These are phyloP conservation scores for Vitis hybrid DNA, from an alignment of 177 flowering plant genomes.

Conservation along the genomic window DNA sequence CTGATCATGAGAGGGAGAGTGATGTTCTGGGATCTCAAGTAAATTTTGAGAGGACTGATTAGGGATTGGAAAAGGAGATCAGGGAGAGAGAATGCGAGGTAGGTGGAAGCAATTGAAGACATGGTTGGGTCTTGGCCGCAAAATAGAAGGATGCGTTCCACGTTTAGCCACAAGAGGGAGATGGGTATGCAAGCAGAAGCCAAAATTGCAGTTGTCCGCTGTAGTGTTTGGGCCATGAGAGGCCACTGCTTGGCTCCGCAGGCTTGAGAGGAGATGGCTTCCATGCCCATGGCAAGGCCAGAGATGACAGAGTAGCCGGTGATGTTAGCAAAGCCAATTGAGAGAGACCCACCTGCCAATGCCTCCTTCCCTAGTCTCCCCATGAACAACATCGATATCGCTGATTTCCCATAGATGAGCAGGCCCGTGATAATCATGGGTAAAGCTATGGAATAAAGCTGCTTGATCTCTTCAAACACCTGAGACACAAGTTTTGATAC, in stretches of 20 bases:
- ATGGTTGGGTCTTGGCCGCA: constrained; percentile 45
- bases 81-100: constrained; percentile 47
- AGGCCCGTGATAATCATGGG: constrained; percentile 53
- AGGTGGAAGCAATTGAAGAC: constrained; percentile 37
- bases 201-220: constrained; percentile 41
- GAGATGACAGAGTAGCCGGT: constrained; percentile 64
- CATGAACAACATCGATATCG: constrained; percentile 50
- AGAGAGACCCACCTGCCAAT: constrained; percentile 61
- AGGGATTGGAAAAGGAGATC: constrained; percentile 48
- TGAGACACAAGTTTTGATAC: constrained; percentile 9
- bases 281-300: constrained; percentile 68
- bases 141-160: constrained; percentile 33
- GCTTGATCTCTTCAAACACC: constrained; percentile 50
- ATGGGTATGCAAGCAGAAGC: constrained; percentile 43
- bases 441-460: constrained; percentile 40
- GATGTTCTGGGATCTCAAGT: constrained; percentile 44
- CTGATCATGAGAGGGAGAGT: constrained; percentile 41
- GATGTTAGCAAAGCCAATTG: constrained; percentile 63
- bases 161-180: constrained; percentile 49
- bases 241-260: constrained; percentile 47
- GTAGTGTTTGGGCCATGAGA: constrained; percentile 46
- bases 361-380: constrained; percentile 51
- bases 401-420: constrained; percentile 44
- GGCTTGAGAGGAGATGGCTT: constrained; percentile 60
- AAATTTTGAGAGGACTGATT: constrained; percentile 47